Evolutionary conservation across 805 yeast species (phyloP).

Genomic region (Candida sanyiensis): DNA sequence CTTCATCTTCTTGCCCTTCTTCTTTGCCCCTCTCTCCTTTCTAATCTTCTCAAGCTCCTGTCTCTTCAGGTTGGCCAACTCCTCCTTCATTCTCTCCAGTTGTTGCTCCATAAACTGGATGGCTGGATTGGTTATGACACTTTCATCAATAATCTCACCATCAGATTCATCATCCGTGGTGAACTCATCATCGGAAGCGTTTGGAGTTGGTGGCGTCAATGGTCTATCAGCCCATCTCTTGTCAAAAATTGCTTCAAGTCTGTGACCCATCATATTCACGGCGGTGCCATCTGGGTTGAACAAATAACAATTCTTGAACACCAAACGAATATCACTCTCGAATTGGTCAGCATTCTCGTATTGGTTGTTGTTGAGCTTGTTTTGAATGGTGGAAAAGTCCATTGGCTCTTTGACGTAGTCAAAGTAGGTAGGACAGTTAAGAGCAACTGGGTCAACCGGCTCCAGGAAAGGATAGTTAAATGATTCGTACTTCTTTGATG

Average conservation of each 20-base stretch:
- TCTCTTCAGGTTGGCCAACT: slow-evolving; percentile 74
- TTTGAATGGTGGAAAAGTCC: slow-evolving; percentile 85
- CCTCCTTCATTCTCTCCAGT: slow-evolving; percentile 76
- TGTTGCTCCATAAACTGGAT: slow-evolving; percentile 86
- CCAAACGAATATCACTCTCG: slow-evolving; percentile 73
- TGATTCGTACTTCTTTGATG: slow-evolving; percentile 74
- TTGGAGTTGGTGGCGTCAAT: slow-evolving; percentile 41
- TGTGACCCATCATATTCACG: slow-evolving; percentile 92
- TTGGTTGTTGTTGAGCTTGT: slow-evolving; percentile 76
- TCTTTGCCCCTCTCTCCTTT: slow-evolving; percentile 47
- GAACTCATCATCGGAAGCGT: slow-evolving; percentile 27
- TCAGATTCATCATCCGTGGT: slow-evolving; percentile 42
- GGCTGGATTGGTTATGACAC: slow-evolving; percentile 76
- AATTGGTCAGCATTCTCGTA: slow-evolving; percentile 87
- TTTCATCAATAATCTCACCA: slow-evolving; percentile 55
- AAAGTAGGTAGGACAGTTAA: slow-evolving; percentile 85
- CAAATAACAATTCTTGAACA: slow-evolving; percentile 82
- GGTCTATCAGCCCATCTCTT: slow-evolving; percentile 88
- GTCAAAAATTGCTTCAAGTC: slow-evolving; percentile 79
- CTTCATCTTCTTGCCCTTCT: slow-evolving; percentile 35
- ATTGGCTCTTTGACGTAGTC: slow-evolving; percentile 87
- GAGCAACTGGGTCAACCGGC: slow-evolving; percentile 94
- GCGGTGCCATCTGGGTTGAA: slow-evolving; percentile 98
- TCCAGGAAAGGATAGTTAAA: slow-evolving; percentile 85
- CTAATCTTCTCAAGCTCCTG: slow-evolving; percentile 64